Evolutionary conservation across 441 rosid species (phyloP).

Genomic region (Adansonia rubrostipa): DNA sequence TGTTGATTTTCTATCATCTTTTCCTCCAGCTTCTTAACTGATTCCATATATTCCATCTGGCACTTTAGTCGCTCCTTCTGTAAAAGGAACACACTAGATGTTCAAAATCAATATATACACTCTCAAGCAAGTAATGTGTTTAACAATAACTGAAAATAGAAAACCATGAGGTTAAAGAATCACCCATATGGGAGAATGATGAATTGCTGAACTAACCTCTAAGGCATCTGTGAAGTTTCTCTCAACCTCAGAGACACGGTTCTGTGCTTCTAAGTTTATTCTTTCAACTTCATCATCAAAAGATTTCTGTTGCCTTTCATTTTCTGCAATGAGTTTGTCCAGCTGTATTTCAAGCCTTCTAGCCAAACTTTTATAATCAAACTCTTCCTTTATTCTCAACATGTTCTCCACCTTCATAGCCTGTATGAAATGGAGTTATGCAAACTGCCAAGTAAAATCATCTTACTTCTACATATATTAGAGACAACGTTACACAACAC

Average conservation of each 20-base stretch:
- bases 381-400: conserved; percentile 98
- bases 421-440: conserved; percentile 44
- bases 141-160: conserved; percentile 1
- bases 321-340: conserved; percentile 90
- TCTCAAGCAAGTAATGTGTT: conserved; percentile 10
- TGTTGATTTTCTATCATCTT: conserved; percentile 74
- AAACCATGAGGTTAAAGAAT: not conserved
- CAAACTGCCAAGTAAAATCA: not conserved
- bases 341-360: conserved; percentile 90
- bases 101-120: not conserved
- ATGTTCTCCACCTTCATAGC: conserved; percentile 99
- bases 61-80: conserved; percentile 89
- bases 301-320: conserved; percentile 90
- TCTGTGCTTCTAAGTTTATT: conserved; percentile 75
- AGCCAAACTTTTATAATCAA: conserved; percentile 95
- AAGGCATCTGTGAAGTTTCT: conserved; percentile 83
- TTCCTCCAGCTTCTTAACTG: conserved; percentile 91
- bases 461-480: conserved; percentile 16
- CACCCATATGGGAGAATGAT: not conserved
- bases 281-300: conserved; percentile 87
- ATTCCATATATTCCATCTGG: conserved; percentile 96
- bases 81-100: conserved; percentile 24
- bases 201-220: conserved; percentile 63
- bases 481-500: not conserved
- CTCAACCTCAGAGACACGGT: conserved; percentile 76